Evolutionary conservation across 2,329 filamentous ascomycete species (phyloP).

Genomic region (Pseudocercospora fijiensis): DNA sequence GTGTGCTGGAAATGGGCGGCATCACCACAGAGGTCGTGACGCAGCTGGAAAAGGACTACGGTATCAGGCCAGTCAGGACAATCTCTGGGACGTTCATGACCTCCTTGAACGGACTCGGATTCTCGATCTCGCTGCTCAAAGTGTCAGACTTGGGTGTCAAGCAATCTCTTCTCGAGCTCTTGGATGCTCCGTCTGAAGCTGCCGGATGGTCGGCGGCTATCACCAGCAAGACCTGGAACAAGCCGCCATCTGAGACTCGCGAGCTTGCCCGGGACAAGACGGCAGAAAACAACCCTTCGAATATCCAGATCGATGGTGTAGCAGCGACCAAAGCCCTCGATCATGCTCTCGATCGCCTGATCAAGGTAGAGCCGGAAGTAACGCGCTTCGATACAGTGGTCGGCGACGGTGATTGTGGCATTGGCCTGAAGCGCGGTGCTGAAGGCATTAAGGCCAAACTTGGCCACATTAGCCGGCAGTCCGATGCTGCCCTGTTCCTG

Average conservation of each 20-base stretch:
- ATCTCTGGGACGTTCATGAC: slow-evolving; percentile 70
- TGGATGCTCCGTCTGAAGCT: slow-evolving; percentile 67
- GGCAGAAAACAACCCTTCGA: slow-evolving; percentile 52
- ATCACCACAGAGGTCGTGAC: slow-evolving; percentile 66
- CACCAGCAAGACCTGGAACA: slow-evolving; percentile 57
- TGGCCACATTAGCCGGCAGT: slow-evolving; percentile 40
- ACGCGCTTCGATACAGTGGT: slow-evolving; percentile 75
- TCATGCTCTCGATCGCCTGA: slow-evolving; percentile 59
- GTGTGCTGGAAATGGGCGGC: slow-evolving; percentile 68
- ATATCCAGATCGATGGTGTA: slow-evolving; percentile 55
- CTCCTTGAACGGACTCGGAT: slow-evolving; percentile 68
- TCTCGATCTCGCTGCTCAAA: slow-evolving; percentile 67
- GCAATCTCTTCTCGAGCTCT: slow-evolving; percentile 63
- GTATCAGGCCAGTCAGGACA: slow-evolving; percentile 61
- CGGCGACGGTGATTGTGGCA: slow-evolving; percentile 87
- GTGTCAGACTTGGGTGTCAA: slow-evolving; percentile 60
- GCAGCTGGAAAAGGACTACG: slow-evolving; percentile 59
- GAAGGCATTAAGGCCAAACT: slow-evolving; percentile 57
- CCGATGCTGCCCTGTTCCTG: slow-evolving; percentile 60
- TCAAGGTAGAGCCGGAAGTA: slow-evolving; percentile 64
- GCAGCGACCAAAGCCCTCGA: slow-evolving; percentile 54
- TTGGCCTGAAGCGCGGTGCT: slow-evolving; percentile 82
- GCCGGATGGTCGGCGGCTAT: slow-evolving; percentile 66
- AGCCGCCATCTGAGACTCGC: slow-evolving; percentile 41
- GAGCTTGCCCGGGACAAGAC: slow-evolving; percentile 40